Percentiles rank a stretch among this genome's conserved stretches.
phyloP scores from a whole-genome alignment of 225 moss, liverwort and hornwort genomes.

The Physcomitrellopsis africana region DNA sequence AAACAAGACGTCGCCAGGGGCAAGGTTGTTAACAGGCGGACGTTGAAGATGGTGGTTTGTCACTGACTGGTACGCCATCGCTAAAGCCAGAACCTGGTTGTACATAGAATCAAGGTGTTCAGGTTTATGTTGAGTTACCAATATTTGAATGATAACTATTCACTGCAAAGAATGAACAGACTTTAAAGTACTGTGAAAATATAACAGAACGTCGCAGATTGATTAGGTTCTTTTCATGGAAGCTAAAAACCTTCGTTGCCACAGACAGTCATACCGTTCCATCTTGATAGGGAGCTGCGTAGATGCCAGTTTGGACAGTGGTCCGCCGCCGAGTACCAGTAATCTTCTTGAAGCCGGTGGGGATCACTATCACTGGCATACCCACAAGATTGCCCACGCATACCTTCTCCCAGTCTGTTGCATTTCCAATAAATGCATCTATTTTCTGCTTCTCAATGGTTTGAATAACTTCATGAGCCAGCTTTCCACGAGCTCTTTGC shows the following conservation, averaged over 20 bases:
- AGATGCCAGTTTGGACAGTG: slow-evolving; percentile 62
- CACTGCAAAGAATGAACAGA: background rate
- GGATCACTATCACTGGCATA: slow-evolving; percentile 55
- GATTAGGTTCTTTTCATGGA: background rate
- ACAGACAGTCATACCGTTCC: slow-evolving; percentile 46
- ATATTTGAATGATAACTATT: background rate
- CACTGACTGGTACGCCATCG: slow-evolving; percentile 65
- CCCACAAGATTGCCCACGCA: slow-evolving; percentile 59
- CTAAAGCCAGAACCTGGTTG: slow-evolving; percentile 68
- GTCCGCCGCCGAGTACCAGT: slow-evolving; percentile 44
- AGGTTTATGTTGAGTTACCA: background rate
- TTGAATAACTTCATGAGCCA: slow-evolving; percentile 49
- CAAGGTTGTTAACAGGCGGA: slow-evolving; percentile 62
- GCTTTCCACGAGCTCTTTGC: slow-evolving; percentile 59
- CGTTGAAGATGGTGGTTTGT: slow-evolving; percentile 67
- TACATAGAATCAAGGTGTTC: background rate
- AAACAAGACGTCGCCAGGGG: slow-evolving; percentile 26
- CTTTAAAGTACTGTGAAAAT: background rate
- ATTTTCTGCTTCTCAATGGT: slow-evolving; percentile 40
- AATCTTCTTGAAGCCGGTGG: slow-evolving; percentile 61
- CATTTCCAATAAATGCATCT: slow-evolving; percentile 75
- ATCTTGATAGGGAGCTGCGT: slow-evolving; percentile 68
- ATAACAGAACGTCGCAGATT: background rate
- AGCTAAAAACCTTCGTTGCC: background rate
- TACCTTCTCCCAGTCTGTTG: slow-evolving; percentile 77